Evolutionary conservation across 148 eudicot species (phyloP).

Genomic region (Simmondsia chinensis): DNA sequence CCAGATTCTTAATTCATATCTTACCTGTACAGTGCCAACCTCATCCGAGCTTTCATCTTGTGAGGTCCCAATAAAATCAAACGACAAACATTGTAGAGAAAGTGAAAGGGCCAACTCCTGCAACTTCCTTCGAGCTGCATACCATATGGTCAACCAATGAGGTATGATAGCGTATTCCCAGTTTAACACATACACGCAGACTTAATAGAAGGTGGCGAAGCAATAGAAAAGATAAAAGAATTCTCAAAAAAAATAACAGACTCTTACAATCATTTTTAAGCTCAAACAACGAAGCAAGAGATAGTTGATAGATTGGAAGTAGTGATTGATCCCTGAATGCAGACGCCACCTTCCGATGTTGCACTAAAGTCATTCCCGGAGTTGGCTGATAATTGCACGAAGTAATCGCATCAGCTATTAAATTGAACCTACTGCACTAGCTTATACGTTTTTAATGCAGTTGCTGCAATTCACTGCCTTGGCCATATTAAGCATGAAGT

Average conservation of each 20-base stretch:
- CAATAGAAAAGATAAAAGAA: not conserved
- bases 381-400: constrained; percentile 37
- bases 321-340: constrained; percentile 69
- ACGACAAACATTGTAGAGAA: constrained; percentile 74
- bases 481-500: no score
- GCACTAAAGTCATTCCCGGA: constrained; percentile 56
- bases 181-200: not conserved
- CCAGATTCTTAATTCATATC: not conserved
- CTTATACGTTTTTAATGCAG: no score
- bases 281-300: constrained; percentile 64
- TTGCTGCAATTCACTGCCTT: no score
- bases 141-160: not conserved
- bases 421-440: no score
- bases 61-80: constrained; percentile 72
- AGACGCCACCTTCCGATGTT: constrained; percentile 65
- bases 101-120: constrained; percentile 88
- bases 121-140: constrained; percentile 58
- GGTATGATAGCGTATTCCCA: constrained; percentile 2
- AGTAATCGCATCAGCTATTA: not conserved
- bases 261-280: constrained; percentile 76
- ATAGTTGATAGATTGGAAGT: constrained; percentile 67
- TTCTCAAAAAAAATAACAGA: not conserved
- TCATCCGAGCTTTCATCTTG: constrained; percentile 94
- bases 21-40: constrained; percentile 73
- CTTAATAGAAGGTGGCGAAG: no score